Base-by-base conservation (phyloP, 2,329 filamentous ascomycete species). In the Aquanectria penicillioides region DNA sequence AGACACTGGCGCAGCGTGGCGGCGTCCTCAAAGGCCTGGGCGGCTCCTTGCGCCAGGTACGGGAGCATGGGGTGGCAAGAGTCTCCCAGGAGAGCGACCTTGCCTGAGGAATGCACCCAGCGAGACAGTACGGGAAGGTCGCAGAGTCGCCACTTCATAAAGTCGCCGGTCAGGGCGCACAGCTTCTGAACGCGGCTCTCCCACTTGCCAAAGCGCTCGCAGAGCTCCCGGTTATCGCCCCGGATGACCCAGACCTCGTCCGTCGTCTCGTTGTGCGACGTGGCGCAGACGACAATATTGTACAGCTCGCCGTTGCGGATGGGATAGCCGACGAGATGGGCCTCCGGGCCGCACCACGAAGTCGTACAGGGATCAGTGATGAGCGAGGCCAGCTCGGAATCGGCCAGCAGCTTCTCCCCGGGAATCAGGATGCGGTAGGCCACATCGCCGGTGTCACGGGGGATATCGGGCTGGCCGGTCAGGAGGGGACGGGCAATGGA, bases 361-460 rank as follows among this genome's bases (percentile, higher is more conserved):
- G 86, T 79, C 18, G 82, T 79, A 7, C 77, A 75, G 0, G 83
- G 82, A 1, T 81, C 80, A 17, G 76, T 69, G 2, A 89, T 80
- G 73, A 83, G 83, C 0, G 79, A 74, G 23, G 75, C 73, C 13
- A 89, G 71, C 33, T 80, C 77, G 2, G n/a, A 77, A 41, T 87
- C 83, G 1, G 73, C 62, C 3, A 88, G 77, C 41, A 55, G 8
- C 8, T 86, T 75, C 12, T 83, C 78, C 0, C 81, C 69, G 2
- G 74, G 71, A 8, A 90, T 75, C 0, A 88, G 81, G 36, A 89
- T 83, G 3, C 87, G 78, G 67, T 89, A 90, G 2, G 87, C 87
- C 13, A 90, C 71, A 69, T 90, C 87, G 1, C 86, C 87, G 0
- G 86, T 89, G 1, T 84, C n/a, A n/a, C n/a, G n/a, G n/a, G n/a